Evolutionary conservation across 2,329 filamentous ascomycete species (phyloP).

Genomic region (Nemania sp.): DNA sequence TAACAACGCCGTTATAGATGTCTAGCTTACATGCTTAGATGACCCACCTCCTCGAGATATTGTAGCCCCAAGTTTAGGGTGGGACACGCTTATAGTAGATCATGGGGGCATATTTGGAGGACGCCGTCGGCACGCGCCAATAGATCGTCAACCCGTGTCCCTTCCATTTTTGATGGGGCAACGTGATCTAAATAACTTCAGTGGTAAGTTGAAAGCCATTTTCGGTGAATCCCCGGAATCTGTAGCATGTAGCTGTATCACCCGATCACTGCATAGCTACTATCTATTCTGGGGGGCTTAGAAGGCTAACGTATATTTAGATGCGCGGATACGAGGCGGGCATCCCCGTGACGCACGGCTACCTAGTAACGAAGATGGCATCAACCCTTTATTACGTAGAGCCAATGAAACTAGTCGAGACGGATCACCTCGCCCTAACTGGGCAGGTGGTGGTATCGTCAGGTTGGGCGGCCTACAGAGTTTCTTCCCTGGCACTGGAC

Average conservation of each 20-base stretch:
- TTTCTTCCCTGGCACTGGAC: conserved; percentile 56
- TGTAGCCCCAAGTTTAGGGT: conserved; percentile 62
- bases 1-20: background rate
- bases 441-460: conserved; percentile 61
- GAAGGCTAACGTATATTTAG: conserved; percentile 47
- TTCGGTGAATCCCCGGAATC: background rate
- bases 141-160: conserved; percentile 71
- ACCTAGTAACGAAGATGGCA: conserved; percentile 78
- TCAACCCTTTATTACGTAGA: conserved; percentile 87
- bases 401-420: conserved; percentile 59
- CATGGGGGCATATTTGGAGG: conserved; percentile 56
- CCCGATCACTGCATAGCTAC: background rate
- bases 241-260: background rate
- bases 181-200: conserved; percentile 46
- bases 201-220: conserved; percentile 43
- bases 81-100: conserved; percentile 68
- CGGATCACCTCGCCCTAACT: conserved; percentile 60
- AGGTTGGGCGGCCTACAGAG: conserved; percentile 64
- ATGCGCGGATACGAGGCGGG: conserved; percentile 59
- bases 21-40: conserved; percentile 48
- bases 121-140: conserved; percentile 67
- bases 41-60: conserved; percentile 59
- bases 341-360: conserved; percentile 66
- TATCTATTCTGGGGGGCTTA: background rate
- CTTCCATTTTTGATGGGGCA: conserved; percentile 52